These are phyloP conservation scores for Aurinia saxatilis DNA, from an alignment of 345 rosid genomes.

Conservation along the genomic window DNA sequence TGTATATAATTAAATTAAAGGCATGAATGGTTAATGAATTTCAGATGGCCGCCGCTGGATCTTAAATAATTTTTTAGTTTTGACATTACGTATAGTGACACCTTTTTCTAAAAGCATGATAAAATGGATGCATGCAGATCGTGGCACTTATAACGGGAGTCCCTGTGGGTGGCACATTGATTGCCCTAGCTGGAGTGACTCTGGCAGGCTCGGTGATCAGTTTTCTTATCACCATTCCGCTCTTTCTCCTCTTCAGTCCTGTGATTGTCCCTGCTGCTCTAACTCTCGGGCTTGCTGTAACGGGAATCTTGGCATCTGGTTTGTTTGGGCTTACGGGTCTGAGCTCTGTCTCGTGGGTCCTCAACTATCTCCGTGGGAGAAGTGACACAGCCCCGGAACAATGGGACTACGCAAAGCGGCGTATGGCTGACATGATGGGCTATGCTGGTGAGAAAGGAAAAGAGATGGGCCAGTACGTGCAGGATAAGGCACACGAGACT, in stretches of 20 bases:
- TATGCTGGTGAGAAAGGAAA: slow-evolving; percentile 54
- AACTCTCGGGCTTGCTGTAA: slow-evolving; percentile 41
- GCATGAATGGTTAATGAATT: too few species aligned
- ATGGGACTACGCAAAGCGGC: slow-evolving; percentile 43
- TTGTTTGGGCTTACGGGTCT: slow-evolving; percentile 63
- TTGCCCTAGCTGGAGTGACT: slow-evolving; percentile 52
- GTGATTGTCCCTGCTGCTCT: slow-evolving; percentile 61
- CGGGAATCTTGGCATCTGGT: slow-evolving; percentile 58
- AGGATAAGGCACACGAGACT: slow-evolving; percentile 21
- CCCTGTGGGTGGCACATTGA: slow-evolving; percentile 52
- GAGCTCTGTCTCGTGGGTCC: slow-evolving; percentile 54
- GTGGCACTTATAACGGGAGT: slow-evolving; percentile 42
- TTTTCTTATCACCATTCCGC: slow-evolving; percentile 44
- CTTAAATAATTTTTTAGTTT: background rate
- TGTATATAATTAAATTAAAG: too few species aligned
- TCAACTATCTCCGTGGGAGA: slow-evolving; percentile 34
- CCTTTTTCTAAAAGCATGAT: background rate
- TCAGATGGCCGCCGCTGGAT: background rate
- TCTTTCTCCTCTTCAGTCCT: slow-evolving; percentile 70
- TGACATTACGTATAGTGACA: too few species aligned
- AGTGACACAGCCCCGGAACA: slow-evolving; percentile 33
- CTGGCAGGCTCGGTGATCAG: slow-evolving; percentile 58
- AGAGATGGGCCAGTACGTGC: slow-evolving; percentile 47
- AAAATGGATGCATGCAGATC: slow-evolving; percentile 24
- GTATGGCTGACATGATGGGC: slow-evolving; percentile 38